Base-by-base conservation (phyloP, 805 yeast species). In the Groenewaldozyma salmanticensis region DNA sequence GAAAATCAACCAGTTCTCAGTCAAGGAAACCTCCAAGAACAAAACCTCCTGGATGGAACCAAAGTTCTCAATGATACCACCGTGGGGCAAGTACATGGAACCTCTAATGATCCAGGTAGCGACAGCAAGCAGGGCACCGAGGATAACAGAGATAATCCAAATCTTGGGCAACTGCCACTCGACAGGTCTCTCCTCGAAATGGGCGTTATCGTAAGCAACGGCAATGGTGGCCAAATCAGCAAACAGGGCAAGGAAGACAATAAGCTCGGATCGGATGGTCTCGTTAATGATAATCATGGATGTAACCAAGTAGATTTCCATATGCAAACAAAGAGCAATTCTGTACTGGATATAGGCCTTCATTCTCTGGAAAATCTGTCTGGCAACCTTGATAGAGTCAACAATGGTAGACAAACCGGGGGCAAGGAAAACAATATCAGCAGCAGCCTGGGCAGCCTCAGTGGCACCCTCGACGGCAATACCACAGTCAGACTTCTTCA, bases 331-430 rank as follows among this genome's bases (percentile, higher is more conserved):
- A 66, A 86, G 74, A 66, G 96, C 96, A 66, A 86, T 86, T 77
- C 96, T 87, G 90, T 86, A 86, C 66, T 86, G 95, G 72, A 86
- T 94, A 69, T 86, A 86, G 60, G 96, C 79, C 81, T 86, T 86
- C 96, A 86, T 86, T 77, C 96, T 81, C 94, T 86, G 96, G 95
- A 85, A 85, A 79, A 85, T 85, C 72, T 85, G 94, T 72, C 95
- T 77, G 54, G 94, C 85, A 59, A 94, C 86, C 81, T 86, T 86
- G 62, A 85, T 72, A 60, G 94, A 90, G 71, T 85, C 94, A 68
- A 85, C 85, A 65, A 85, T 85, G 59, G 95, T 92, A 70, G 92
- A 81, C 63, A 84, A 75, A 83, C 94, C 94, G 54, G 94, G 94
- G 57, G 94, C 94, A 58, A 84, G 72, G 82, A 85, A 85, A 65